Evolutionary conservation across 208 protist genomes (phyloP), one percentile per base, ranked within the genome.

Genomic region (Leishmania lainsoni): DNA sequence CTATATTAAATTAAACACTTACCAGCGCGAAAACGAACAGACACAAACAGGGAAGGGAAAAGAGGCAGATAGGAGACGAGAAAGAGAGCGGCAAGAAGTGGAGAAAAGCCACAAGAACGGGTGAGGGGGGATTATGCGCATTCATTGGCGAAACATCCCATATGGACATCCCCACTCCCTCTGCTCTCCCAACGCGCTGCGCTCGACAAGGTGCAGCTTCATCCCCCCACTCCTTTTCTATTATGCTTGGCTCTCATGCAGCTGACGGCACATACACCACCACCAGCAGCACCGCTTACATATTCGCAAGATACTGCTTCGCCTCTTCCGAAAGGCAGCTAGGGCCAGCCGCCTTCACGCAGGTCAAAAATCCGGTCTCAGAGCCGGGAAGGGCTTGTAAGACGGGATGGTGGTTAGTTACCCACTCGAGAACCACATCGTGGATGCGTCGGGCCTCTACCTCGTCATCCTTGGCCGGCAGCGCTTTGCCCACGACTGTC

Each of bases 401-500:
- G 22, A 94, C 54, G 16, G 92, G 88, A 76, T 92, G 79, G 20
- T 87, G 58, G 65, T 88, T 80, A 45, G 79, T 75, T 20, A 96
- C 83, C 94, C 92, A 96, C 61, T 75, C 72, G 51, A 97, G 75
- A 61, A 97, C 77, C 17, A 86, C 83, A 72, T 96, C 92, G 81
- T 97, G 94, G 29, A 97, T 86, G 56, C 87, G 86, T 58, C 78
- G 73, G 4, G 94, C 91, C 85, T 97, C 92, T 20, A 92, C 86
- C 63, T 92, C 86, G 80, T 97, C 94, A n/a, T 86, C 89, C 49
- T 86, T 81, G n/a, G 81, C 89, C 56, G 94, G 94, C 32, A 97
- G 87, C 42, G 77, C 79, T 39, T 75, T 87, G 39, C 89, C 83
- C 52, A 97, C 83, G 20, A 75, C 70, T 48, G 78, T 45, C 48